These are phyloP conservation scores for Croton laevigatus DNA, from an alignment of 441 rosid species.

Conservation along the genomic window DNA sequence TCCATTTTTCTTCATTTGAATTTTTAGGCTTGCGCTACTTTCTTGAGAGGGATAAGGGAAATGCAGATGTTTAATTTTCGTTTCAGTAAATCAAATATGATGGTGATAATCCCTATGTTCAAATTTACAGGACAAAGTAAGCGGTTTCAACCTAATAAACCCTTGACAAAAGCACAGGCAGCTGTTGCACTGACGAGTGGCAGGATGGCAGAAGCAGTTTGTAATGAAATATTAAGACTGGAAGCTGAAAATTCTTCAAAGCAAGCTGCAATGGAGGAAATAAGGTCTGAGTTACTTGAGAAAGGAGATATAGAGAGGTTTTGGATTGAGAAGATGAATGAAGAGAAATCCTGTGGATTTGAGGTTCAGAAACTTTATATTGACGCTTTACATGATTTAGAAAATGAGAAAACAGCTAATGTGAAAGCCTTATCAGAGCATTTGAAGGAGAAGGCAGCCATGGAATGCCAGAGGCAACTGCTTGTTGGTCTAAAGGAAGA, in stretches of 20 bases:
- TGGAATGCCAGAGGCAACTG: constrained; percentile 83
- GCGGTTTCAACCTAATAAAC: constrained; percentile 80
- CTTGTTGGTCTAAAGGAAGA: constrained; percentile 56
- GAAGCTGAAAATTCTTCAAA: constrained; percentile 56
- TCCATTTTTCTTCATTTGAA: not conserved
- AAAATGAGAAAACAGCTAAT: constrained; percentile 50
- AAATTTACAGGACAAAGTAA: constrained; percentile 64
- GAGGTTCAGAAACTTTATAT: constrained; percentile 49
- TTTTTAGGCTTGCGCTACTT: not conserved
- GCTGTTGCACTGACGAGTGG: constrained; percentile 83
- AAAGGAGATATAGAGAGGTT: constrained; percentile 58
- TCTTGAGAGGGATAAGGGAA: not conserved
- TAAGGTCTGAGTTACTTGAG: constrained; percentile 59
- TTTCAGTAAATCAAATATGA: constrained; percentile 4
- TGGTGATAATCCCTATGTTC: constrained; percentile 10
- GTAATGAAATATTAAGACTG: constrained; percentile 54
- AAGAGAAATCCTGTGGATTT: constrained; percentile 46
- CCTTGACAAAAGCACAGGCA: constrained; percentile 78
- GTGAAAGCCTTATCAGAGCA: constrained; percentile 44
- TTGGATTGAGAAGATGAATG: constrained; percentile 65
- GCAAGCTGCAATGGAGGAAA: constrained; percentile 59
- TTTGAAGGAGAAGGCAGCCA: constrained; percentile 72
- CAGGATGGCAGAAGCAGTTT: constrained; percentile 58
- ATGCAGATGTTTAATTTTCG: not conserved
- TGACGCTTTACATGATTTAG: constrained; percentile 43